Conservation (phyloP, 345 rosid species). For the Bruguiera parviflora region DNA sequence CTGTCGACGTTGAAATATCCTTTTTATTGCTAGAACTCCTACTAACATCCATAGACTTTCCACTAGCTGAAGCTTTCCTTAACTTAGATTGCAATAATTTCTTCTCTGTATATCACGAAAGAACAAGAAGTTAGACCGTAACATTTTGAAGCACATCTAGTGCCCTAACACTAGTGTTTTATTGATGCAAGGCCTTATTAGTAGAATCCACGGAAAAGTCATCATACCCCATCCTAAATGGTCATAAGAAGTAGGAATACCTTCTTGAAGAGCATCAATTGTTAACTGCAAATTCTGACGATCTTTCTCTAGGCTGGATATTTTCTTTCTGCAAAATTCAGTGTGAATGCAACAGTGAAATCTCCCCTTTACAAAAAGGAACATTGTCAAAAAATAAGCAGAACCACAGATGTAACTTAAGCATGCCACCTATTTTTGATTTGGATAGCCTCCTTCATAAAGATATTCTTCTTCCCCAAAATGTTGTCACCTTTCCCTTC, state of each 20-base stretch:
- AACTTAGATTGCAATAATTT: slow-evolving; percentile 81
- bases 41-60: slow-evolving; percentile 41
- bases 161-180: no score
- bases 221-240: no score
- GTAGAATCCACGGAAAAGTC: no score
- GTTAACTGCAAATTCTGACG: slow-evolving; percentile 85
- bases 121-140: neutral
- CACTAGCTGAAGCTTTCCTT: slow-evolving; percentile 62
- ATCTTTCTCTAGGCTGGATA: slow-evolving; percentile 78
- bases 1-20: slow-evolving; percentile 77
- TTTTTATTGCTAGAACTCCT: slow-evolving; percentile 44
- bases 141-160: no score
- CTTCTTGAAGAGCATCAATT: slow-evolving; percentile 89
- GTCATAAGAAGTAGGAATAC: slow-evolving; percentile 30
- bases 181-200: no score
- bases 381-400: no score
- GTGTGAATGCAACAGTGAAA: neutral
- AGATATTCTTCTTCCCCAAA: no score
- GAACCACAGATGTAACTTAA: no score
- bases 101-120: slow-evolving; percentile 64
- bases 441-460: no score
- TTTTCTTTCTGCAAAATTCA: slow-evolving; percentile 65
- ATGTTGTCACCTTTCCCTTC: no score
- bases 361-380: no score
- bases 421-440: no score